Base-by-base conservation (phyloP, 2,329 filamentous ascomycete species). In the Sporothrix protearum region DNA sequence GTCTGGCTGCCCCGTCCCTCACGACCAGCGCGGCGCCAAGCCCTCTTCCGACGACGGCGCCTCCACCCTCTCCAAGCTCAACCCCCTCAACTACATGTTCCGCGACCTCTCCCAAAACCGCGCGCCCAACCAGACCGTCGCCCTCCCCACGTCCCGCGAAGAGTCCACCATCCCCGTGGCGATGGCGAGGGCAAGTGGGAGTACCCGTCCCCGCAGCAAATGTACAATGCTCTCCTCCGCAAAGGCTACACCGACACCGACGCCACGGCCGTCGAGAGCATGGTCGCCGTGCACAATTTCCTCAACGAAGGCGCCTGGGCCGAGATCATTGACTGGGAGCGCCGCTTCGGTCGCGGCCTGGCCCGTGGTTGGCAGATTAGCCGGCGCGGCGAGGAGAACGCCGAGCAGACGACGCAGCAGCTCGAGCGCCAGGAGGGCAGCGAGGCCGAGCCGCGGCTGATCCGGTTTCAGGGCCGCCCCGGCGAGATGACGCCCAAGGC, bases 231-330 rank as follows among this genome's bases (percentile, higher is more conserved):
- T 8, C 91, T 99, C 82, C 84, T 98, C 73, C 91, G 96, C 75
- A 99, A 99, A 82, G 96, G 96, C 72, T 96, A 97, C 81, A 94
- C 92, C 0, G 94, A 98, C 79, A 98, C 96, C 0, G 94, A 97
- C 71, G 88, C 93, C 70, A 96, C 95, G 25, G 94, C 94, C 3
- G 94, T 99, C 16, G 94, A 97, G 81, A 90, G 91, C 78, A 99
- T 99, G 96, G 96, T 99, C 6, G 92, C 93, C 0, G 93, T 98
- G 12, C 96, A 99, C 85, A 99, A 99, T 82, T 98, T 97, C 78
- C 82, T 99, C 72, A 99, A 99, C 80, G 96, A 99, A 80, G 96
- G 96, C 75, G 96, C 96, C 8, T 99, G 96, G 96, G 87, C 88
- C 22, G 96, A 99, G 85, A 97, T 99, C 78, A 87, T 96, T 75